Percentiles rank a stretch among this genome's conserved stretches.
Conservation (phyloP, 805 yeast species). For the Diddensiella santjacobensis region DNA sequence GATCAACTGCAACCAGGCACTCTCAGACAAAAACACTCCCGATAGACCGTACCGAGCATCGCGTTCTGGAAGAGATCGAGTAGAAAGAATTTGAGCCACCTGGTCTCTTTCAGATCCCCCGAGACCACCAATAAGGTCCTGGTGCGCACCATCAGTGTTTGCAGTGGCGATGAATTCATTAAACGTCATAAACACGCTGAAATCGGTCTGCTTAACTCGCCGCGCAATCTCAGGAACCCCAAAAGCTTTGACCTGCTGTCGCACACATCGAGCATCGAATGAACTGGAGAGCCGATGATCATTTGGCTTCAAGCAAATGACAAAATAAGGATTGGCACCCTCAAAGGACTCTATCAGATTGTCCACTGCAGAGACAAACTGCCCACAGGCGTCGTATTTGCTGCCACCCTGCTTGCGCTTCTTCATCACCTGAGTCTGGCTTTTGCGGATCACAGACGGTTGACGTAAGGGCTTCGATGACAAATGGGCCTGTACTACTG, state of each 20-base stretch:
- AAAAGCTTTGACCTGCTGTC: slow-evolving; percentile 40
- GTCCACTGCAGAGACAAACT: slow-evolving; percentile 35
- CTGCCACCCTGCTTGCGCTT: slow-evolving; percentile 17
- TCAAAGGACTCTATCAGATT: slow-evolving; percentile 36
- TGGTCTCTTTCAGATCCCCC: slow-evolving; percentile 32
- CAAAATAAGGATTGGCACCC: slow-evolving; percentile 39
- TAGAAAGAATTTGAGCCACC: slow-evolving; percentile 28
- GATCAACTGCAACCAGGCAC: slow-evolving; percentile 38
- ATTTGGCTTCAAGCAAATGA: slow-evolving; percentile 41
- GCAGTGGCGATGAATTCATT: slow-evolving; percentile 33
- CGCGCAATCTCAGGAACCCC: slow-evolving; percentile 40
- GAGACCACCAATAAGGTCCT: slow-evolving; percentile 9
- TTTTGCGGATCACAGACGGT: slow-evolving; percentile 33
- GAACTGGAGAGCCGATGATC: slow-evolving; percentile 36
- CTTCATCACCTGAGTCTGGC: slow-evolving; percentile 10
- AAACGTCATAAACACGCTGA: slow-evolving; percentile 38
- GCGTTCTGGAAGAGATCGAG: slow-evolving; percentile 35
- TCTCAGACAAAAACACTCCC: slow-evolving; percentile 39
- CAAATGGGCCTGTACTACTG: slow-evolving; percentile 38
- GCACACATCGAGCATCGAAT: slow-evolving; percentile 41
- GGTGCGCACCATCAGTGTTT: slow-evolving; percentile 18
- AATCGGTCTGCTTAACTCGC: slow-evolving; percentile 37
- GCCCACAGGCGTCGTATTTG: slow-evolving; percentile 31
- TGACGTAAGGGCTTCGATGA: slow-evolving; percentile 40
- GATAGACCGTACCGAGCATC: slow-evolving; percentile 39